These are phyloP conservation scores for Fraxinus anomala DNA, from an alignment of 257 asterid genomes.

Conservation along the genomic window DNA sequence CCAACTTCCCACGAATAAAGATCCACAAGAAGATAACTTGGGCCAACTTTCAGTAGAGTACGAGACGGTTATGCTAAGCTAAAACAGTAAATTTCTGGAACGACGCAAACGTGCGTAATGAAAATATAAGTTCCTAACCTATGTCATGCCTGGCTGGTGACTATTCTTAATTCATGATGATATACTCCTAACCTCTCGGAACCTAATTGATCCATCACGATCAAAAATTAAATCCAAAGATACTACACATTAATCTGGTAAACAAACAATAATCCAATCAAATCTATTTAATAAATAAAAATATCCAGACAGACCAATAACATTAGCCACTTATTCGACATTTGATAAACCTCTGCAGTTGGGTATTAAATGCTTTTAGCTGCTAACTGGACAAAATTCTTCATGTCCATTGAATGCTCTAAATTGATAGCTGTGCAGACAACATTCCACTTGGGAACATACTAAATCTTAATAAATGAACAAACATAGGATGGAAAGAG, in stretches of 20 bases:
- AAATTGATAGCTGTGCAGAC: background rate
- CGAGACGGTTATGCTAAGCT: too few species aligned
- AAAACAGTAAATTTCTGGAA: background rate
- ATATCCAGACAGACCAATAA: background rate
- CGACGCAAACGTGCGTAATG: too few species aligned
- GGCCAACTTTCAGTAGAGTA: background rate
- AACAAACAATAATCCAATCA: background rate
- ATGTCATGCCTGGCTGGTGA: background rate
- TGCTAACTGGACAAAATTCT: background rate
- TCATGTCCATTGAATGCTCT: background rate
- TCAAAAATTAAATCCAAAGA: background rate
- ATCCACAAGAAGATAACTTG: background rate
- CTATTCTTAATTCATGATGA: background rate
- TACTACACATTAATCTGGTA: background rate
- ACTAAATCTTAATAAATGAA: background rate
- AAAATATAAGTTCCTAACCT: background rate
- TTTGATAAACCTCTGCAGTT: background rate
- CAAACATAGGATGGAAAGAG: background rate
- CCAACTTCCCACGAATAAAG: conserved; percentile 1
- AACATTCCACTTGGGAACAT: background rate
- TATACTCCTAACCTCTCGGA: background rate
- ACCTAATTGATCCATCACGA: background rate
- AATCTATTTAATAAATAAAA: background rate
- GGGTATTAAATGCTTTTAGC: background rate
- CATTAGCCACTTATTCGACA: background rate